Conservation (phyloP, 345 rosid genomes). For the Microcos paniculata region DNA sequence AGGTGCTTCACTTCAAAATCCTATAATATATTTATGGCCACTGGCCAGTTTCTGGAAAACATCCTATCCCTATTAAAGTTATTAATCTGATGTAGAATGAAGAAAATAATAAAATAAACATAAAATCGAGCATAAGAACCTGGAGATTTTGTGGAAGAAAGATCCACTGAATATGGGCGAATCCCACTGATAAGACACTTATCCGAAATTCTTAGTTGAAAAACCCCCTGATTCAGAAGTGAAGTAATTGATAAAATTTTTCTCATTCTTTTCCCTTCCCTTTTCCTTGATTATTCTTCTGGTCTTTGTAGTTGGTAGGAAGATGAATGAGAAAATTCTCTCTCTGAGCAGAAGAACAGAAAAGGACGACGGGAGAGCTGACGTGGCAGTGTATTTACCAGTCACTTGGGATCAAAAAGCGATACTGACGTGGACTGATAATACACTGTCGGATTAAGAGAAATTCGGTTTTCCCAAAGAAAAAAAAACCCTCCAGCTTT, state of each 20-base stretch:
- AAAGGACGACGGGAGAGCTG: background rate
- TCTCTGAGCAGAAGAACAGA: background rate
- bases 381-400: background rate
- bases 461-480: too few species aligned
- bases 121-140: conserved; percentile 25
- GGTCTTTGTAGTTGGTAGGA: background rate
- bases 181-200: conserved; percentile 22
- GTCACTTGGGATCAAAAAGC: background rate
- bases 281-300: background rate
- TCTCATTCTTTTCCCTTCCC: conserved; percentile 26
- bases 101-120: background rate
- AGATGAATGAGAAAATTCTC: background rate
- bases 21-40: background rate
- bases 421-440: background rate
- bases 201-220: conserved; percentile 19
- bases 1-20: background rate
- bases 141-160: conserved; percentile 34
- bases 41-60: background rate
- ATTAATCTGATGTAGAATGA: background rate
- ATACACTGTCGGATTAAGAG: too few species aligned
- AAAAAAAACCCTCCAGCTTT: too few species aligned
- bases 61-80: background rate
- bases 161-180: conserved; percentile 36
- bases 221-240: conserved; percentile 19
- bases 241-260: conserved; percentile 34